Percentiles rank a stretch among this genome's conserved stretches.
Conservation (phyloP, 2,329 filamentous ascomycete genomes). For the Ophiocordyceps camponoti-rufipedis region DNA sequence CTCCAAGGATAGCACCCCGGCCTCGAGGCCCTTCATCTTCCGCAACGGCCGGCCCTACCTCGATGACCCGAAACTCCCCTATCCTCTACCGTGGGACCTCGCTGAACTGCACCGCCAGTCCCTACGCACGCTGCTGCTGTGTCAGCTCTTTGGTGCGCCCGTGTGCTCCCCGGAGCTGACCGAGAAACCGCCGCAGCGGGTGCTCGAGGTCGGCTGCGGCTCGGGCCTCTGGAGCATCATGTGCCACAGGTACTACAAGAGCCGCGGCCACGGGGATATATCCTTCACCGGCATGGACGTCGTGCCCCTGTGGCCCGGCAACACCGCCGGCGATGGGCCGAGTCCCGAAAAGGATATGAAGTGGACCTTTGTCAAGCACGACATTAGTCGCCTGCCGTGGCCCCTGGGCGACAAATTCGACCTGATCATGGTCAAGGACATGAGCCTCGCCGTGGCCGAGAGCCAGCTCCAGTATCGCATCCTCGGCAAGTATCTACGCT, state of each 20-base stretch:
- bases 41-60: conserved; percentile 73
- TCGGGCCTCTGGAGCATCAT: conserved; percentile 80
- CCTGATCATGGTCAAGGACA: conserved; percentile 74
- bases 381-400: conserved; percentile 55
- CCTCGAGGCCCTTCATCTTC: conserved; percentile 40
- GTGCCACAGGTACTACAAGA: conserved; percentile 63
- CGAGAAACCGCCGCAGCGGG: conserved; percentile 50
- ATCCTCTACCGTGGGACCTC: conserved; percentile 80
- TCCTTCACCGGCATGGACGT: conserved; percentile 73
- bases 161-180: conserved; percentile 53
- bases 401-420: conserved; percentile 70
- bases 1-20: conserved; percentile 16
- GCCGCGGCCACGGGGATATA: conserved; percentile 48
- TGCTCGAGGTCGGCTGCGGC: conserved; percentile 78
- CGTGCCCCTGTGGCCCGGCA: conserved; percentile 43
- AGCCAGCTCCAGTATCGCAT: conserved; percentile 35
- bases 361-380: conserved; percentile 80
- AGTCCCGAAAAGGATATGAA: conserved; percentile 56
- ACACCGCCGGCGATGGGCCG: conserved; percentile 15
- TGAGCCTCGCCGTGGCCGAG: conserved; percentile 43
- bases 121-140: conserved; percentile 62
- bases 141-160: conserved; percentile 64
- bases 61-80: conserved; percentile 50
- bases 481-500: conserved; percentile 56
- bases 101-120: conserved; percentile 77